Base-by-base conservation (phyloP, 2,329 filamentous ascomycete species). In the Fusarium marasasianum region DNA sequence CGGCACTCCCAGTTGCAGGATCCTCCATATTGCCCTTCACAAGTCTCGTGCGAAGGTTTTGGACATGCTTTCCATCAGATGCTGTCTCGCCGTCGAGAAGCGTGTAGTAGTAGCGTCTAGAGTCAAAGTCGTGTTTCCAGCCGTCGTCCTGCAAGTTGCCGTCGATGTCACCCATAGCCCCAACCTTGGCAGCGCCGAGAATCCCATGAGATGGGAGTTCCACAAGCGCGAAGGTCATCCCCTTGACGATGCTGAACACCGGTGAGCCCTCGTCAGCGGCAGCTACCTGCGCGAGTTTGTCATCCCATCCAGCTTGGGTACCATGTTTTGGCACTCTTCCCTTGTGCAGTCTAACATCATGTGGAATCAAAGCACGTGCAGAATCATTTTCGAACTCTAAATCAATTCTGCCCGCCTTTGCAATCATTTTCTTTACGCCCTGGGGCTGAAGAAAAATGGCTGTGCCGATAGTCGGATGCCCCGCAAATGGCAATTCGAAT, bases 151-250 rank as follows among this genome's bases (percentile, higher is more conserved):
- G 78, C 15, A 89, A 72, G 26, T 77, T 76, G 0, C 72, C 69
- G 0, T 76, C 60, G 8, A 72, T 78, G 69, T 84, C 81, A 26
- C 84, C 74, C 31, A 83, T 78, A 11, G 76, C 73, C n/a, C 80
- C 76, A 1, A 77, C 74, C n/a, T 81, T 74, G 1, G 85, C 82
- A 5, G 80, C 73, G 2, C 82, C 85, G 14, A 96, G 84, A 3
- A 87, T 84, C n/a, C 90, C 89, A 15, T 93, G 80, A 48, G 85
- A 87, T 0, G 88, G 84, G 17, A 96, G 83, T 72, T 89, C 83
- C 6, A 93, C 83, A 18, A 93, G 86, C 17, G 90, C 81, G 79
- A 94, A 94, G 0, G 89, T 89, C 91, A 95, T 92, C 44, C 93
- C 93, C 43, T 89, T 89, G 31, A 94, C 92, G 44, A 94, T 89